Conservation (phyloP, 352 stramenopile species). For the Blastocystis sp. region DNA sequence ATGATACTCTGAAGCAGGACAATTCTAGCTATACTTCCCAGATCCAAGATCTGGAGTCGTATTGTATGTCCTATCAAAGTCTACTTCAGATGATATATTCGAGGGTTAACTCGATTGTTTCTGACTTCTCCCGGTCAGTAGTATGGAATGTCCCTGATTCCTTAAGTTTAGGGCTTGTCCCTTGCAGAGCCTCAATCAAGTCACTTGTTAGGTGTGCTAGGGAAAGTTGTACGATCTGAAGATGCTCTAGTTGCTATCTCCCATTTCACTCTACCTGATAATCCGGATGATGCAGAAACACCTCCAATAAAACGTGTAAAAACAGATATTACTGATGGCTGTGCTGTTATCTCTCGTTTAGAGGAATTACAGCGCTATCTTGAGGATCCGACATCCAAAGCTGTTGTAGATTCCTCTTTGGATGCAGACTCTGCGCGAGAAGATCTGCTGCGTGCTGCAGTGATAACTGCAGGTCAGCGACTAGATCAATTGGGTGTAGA, state of each 20-base stretch:
- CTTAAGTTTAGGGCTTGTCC: not conserved
- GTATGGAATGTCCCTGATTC: not conserved
- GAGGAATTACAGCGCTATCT: not conserved
- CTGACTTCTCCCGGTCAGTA: not conserved
- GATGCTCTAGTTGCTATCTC: not conserved
- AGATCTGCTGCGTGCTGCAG: not conserved
- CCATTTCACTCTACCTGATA: not conserved
- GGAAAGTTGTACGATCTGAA: not conserved
- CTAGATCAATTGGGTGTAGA: not conserved
- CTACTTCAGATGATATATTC: constrained; percentile 58
- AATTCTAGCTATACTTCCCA: not conserved
- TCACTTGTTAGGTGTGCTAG: constrained; percentile 19
- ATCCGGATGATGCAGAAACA: not conserved
- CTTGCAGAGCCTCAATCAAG: not conserved
- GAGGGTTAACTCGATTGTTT: constrained; percentile 7
- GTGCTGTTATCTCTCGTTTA: not conserved
- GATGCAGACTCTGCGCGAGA: not conserved
- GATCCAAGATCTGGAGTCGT: constrained; percentile 9
- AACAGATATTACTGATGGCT: not conserved
- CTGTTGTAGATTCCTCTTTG: not conserved
- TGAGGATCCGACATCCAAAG: not conserved
- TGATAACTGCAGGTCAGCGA: not conserved
- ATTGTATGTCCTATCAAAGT: constrained; percentile 28
- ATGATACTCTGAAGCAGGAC: not conserved
- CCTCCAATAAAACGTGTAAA: not conserved